Base-by-base conservation (phyloP, 257 asterid species). In the Solanum tarapatanum region DNA sequence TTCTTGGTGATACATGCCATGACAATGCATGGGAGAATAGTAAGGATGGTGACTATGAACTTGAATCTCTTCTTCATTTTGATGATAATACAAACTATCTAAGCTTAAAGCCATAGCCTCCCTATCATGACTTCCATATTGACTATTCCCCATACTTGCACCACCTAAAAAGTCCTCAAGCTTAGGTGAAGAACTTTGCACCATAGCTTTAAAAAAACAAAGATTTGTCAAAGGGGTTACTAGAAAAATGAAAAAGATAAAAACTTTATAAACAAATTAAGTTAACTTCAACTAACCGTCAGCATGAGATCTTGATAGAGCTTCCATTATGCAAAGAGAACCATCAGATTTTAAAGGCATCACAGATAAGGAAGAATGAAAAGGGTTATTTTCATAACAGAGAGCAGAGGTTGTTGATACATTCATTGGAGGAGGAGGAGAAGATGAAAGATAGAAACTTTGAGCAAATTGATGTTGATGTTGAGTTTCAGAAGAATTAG, bases 281-380 rank as follows among this genome's bases (percentile, higher is more conserved):
- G 35, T 35, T 1, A 64, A n/a, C 3, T 7, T 45, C 7, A 4
- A 86, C 55, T 6, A n/a, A 94, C 98, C 96, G 91, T 91, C 87
- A 2, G 93, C 82, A 28, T 92, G 96, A 39, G 98, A 93, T 87
- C 90, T 89, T 43, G 95, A 90, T 84, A 95, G 91, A 86, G 97
- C 98, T 91, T 93, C 97, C 95, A 95, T 92, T 33, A 96, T 84
- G 90, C 97, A 95, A 58, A 96, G 98, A 16, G 98, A 94, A 73
- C 97, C 97, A 80, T 96, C 98, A 17, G 98, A 96, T 88, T 94
- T 96, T 14, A 96, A 91, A 48, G 98, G 98, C 98, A 96, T 96
- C 0, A 90, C 92, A 17, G 98, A 92, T 13, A 92, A 84, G 69
- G 96, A 90, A 3, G 94, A 76, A 85, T 88, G 95, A 87, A 94